Conservation (phyloP, 257 asterid genomes). For the Solanum sitiens region DNA sequence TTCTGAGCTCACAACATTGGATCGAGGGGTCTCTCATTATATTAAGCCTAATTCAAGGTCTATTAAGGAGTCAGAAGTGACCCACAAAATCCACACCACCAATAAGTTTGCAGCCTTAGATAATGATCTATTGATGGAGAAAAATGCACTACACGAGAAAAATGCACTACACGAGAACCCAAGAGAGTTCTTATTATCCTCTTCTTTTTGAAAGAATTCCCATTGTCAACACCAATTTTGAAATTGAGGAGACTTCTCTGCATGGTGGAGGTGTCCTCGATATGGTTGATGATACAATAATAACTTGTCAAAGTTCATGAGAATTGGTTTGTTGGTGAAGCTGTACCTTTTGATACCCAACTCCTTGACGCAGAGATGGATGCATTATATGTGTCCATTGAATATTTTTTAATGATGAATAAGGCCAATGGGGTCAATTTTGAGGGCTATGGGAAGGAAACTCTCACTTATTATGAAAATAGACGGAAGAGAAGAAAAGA, state of each 20-base stretch:
- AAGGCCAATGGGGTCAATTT: not conserved
- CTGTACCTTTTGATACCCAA: not conserved
- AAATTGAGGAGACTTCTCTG: not conserved
- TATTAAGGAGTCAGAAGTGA: not conserved
- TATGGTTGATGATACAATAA: not conserved
- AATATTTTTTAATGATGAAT: not conserved
- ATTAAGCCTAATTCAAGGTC: not conserved
- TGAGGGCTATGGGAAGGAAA: not conserved
- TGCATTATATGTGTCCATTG: not conserved
- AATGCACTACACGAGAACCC: not conserved
- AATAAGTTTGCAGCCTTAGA: no score
- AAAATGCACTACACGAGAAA: not conserved
- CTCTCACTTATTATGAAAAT: no score
- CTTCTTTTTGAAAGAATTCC: not conserved
- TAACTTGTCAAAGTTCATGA: not conserved
- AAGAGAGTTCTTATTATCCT: not conserved
- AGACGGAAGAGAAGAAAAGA: no score
- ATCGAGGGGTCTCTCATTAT: not conserved
- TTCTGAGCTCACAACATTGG: not conserved
- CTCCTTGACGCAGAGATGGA: not conserved
- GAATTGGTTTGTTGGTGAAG: not conserved
- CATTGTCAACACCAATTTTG: not conserved
- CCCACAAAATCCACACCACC: not conserved
- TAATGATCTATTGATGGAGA: no score
- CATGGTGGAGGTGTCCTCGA: not conserved